A percentile compares a stretch with the other conserved stretches of the same genome.
These are phyloP conservation scores for Remersonia thermophila DNA, from an alignment of 2,329 filamentous ascomycete species.

Conservation along the genomic window DNA sequence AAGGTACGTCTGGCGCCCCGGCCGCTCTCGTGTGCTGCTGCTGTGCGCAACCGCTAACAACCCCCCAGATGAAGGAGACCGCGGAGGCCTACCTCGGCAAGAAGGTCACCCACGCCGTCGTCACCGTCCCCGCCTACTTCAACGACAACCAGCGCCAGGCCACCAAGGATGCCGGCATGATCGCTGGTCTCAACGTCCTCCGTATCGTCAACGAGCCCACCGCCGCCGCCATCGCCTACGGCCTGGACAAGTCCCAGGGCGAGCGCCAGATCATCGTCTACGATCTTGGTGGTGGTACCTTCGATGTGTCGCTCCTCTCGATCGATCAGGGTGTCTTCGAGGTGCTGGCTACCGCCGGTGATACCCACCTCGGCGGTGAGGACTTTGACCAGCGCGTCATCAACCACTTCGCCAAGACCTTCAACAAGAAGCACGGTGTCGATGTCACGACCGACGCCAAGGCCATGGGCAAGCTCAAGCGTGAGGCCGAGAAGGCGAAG, in stretches of 20 bases:
- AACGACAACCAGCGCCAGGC: slow-evolving; percentile 96
- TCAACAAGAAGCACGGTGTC: slow-evolving; percentile 96
- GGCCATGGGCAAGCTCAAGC: slow-evolving; percentile 99
- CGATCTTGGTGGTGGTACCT: slow-evolving; percentile 88
- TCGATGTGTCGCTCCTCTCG: slow-evolving; percentile 85
- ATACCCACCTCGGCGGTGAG: slow-evolving; percentile 95
- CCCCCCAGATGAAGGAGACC: slow-evolving; percentile 46
- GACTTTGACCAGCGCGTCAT: slow-evolving; percentile 98
- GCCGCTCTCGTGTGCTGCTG: slow-evolving; percentile 20
- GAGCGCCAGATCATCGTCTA: slow-evolving; percentile 88
- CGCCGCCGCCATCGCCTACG: slow-evolving; percentile 88
- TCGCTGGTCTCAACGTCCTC: slow-evolving; percentile 87
- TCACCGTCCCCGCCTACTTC: slow-evolving; percentile 96
- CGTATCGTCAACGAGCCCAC: slow-evolving; percentile 96
- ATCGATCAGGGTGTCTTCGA: slow-evolving; percentile 91
- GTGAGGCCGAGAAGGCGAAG: slow-evolving; percentile 99
- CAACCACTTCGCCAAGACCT: slow-evolving; percentile 88
- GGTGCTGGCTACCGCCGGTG: slow-evolving; percentile 88
- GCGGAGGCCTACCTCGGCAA: slow-evolving; percentile 68
- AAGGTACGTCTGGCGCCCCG: slow-evolving; percentile 38
- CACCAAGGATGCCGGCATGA: slow-evolving; percentile 86
- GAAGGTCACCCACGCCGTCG: slow-evolving; percentile 77
- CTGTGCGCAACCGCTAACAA: slow-evolving; percentile 62
- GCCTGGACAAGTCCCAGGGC: slow-evolving; percentile 72
- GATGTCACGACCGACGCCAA: slow-evolving; percentile 93